Percentiles rank a stretch among this genome's conserved stretches.
Evolutionary conservation across 352 stramenopile species (phyloP).

Genomic region (Thalassiosira exigua): DNA sequence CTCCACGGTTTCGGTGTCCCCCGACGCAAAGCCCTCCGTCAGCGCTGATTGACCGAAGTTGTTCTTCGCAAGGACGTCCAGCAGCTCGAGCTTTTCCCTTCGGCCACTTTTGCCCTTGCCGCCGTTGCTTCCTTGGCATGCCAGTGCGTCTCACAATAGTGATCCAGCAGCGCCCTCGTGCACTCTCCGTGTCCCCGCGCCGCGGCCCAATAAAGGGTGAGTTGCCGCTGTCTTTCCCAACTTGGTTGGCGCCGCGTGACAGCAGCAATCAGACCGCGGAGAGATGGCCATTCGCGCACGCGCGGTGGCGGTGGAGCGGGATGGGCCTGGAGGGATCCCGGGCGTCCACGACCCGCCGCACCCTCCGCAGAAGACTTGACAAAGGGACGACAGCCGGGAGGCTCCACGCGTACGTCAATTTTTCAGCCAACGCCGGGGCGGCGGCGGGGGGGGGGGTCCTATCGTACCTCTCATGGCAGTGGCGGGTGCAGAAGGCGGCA

Average conservation of each 20-base stretch:
- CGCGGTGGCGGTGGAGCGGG: constrained; percentile 81
- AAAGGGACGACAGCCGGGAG: no score
- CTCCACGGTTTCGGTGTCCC: constrained; percentile 79
- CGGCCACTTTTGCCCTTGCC: neutral
- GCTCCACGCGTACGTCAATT: no score
- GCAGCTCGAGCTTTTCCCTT: constrained; percentile 7
- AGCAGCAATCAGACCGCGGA: constrained; percentile 68
- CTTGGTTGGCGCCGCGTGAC: constrained; percentile 23
- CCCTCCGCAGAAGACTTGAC: no score
- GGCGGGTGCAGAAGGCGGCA: no score
- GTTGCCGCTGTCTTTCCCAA: constrained; percentile 71
- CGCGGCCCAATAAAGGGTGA: constrained; percentile 85
- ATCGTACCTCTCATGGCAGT: no score
- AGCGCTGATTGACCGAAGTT: constrained; percentile 81
- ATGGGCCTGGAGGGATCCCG: constrained; percentile 57
- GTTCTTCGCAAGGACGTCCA: constrained; percentile 84
- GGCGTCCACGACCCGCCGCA: constrained; percentile 35
- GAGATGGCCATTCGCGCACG: constrained; percentile 78
- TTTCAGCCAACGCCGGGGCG: no score
- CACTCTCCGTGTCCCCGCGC: constrained; percentile 68
- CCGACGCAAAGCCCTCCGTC: constrained; percentile 84
- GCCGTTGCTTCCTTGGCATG: neutral
- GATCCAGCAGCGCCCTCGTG: constrained; percentile 70
- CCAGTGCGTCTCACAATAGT: constrained; percentile 47
- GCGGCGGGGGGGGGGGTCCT: no score